Evolutionary conservation across 257 asterid genomes (phyloP), one percentile per base, ranked within the genome.

Genomic region (Dorcoceras hygrometricum): DNA sequence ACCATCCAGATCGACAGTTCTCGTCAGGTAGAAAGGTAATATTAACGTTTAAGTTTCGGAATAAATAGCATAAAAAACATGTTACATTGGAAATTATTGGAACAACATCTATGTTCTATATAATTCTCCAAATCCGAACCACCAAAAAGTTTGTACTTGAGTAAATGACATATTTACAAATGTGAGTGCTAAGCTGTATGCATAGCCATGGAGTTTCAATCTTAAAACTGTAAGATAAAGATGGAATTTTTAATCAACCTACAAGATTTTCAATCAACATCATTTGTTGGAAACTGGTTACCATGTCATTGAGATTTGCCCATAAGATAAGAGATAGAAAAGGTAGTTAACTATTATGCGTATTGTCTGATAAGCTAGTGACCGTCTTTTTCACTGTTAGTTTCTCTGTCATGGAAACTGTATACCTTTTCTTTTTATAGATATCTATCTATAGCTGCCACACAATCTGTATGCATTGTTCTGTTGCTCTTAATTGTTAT

Each of bases 1-100:
- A 31, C 36, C 36, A 32, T 32, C 39, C 39, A 6, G 18, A 18
- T 20, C n/a, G 32, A 16, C 19, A 34, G 62, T 56, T 1, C 24
- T 53, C 20, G 57, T 34, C 36, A 24, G 46, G 14, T 9, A 32
- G n/a, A 65, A 27, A 11, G 22, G 27, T 28, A 9, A 31, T n/a
- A 64, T 68, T 14, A 76, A 46, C 31, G 39, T 28, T 70, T 32
- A 63, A 72, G 25, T 10, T 36, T 63, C 23, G 36, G 8, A 20
- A 14, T 43, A 71, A 20, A 34, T 22, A 56, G 51, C 51, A 51
- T 67, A 9, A 36, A 36, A 5, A 16, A 36, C 11, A 32, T 0
- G 39, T 32, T 32, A 32, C 2, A 32, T 8, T 10, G 55, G 7
- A 58, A 26, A 59, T 8, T 16, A 57, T 18, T 23, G 18, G 62